A percentile compares a stretch with the other conserved stretches of the same genome.
These are phyloP conservation scores for Bidens hawaiensis DNA, from an alignment of 140 eudicot species.

Conservation along the genomic window DNA sequence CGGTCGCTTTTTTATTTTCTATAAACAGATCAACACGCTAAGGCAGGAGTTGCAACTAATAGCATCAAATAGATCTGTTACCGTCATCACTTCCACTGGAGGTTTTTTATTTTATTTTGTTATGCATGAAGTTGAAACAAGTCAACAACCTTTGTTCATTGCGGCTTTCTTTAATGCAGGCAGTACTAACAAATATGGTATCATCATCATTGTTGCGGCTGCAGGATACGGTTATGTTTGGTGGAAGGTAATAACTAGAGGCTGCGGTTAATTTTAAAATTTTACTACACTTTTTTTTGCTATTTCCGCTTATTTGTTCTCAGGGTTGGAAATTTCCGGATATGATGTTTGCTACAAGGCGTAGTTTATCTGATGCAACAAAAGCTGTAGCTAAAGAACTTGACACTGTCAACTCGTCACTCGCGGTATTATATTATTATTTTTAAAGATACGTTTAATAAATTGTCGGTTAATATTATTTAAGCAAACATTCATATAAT, in stretches of 20 bases:
- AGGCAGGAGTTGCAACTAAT: conserved; percentile 83
- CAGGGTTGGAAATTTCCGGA: conserved; percentile 96
- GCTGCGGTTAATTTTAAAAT: background rate
- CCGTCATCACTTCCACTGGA: conserved; percentile 52
- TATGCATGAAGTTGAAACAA: background rate
- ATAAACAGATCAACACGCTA: conserved; percentile 61
- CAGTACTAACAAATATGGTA: conserved; percentile 42
- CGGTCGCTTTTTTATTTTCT: background rate
- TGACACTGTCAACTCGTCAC: conserved; percentile 65
- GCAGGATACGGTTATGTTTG: conserved; percentile 88
- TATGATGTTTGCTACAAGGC: conserved; percentile 88
- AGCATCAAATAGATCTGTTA: conserved; percentile 66
- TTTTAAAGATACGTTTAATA: no score
- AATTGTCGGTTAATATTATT: background rate
- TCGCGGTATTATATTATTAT: conserved; percentile 49
- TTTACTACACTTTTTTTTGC: no score
- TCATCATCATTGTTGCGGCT: conserved; percentile 51
- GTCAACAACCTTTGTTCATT: no score
- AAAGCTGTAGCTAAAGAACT: conserved; percentile 70
- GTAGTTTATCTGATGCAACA: conserved; percentile 73
- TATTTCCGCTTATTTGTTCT: conserved; percentile 2
- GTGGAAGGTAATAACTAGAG: conserved; percentile 75
- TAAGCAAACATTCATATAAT: background rate
- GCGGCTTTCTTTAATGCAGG: conserved; percentile 35
- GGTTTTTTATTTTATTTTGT: conserved; percentile 14